phyloP scores from a whole-genome alignment of 1,284 basidiomycete species.

The Flammula alnicola region DNA sequence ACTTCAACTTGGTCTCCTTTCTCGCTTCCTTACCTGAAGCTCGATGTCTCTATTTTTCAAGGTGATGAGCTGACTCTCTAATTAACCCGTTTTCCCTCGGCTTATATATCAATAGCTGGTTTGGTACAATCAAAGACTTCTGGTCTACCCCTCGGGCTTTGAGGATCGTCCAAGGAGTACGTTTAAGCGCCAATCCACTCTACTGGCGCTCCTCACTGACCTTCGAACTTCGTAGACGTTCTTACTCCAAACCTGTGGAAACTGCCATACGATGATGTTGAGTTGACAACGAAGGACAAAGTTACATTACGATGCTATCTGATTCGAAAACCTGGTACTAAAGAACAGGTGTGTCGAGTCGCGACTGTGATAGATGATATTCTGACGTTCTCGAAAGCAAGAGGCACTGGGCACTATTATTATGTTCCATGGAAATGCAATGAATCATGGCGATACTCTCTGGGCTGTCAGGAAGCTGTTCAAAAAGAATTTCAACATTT shows the following conservation, averaged over 20 bases:
- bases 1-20: too few species aligned
- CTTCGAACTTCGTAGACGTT: neutral
- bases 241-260: neutral
- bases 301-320: slow-evolving; percentile 1
- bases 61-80: too few species aligned
- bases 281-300: slow-evolving; percentile 3
- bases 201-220: neutral
- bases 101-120: neutral
- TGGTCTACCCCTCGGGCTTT: slow-evolving; percentile 1
- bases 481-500: slow-evolving; percentile 38
- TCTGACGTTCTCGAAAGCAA: neutral
- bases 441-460: slow-evolving; percentile 34
- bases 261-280: neutral
- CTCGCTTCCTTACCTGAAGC: too few species aligned
- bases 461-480: slow-evolving; percentile 28
- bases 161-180: neutral
- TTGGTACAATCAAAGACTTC: neutral
- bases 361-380: neutral
- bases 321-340: neutral
- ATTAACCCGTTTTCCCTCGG: neutral
- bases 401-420: slow-evolving; percentile 33
- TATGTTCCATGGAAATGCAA: slow-evolving; percentile 48
- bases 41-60: too few species aligned
- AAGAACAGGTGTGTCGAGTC: neutral
- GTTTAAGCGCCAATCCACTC: neutral